Evolutionary conservation across 306 rosid genomes (phyloP).

Genomic region (Gleditsia sinensis): DNA sequence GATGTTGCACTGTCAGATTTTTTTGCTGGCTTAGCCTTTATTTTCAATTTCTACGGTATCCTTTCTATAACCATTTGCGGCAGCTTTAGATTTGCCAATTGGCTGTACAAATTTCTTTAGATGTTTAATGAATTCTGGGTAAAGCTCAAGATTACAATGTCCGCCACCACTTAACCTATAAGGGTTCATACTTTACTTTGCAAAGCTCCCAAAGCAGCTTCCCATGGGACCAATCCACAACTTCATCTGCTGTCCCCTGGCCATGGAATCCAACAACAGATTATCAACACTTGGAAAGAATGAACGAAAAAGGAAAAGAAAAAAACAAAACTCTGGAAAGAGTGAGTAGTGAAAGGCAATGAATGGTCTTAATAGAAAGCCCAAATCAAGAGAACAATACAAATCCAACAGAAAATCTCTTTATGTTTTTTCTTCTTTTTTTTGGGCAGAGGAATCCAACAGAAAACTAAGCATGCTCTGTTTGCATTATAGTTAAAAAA

Average conservation of each 20-base stretch:
- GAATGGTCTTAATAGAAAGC: constrained; percentile 2
- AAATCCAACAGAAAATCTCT: neutral
- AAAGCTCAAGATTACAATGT: constrained; percentile 90
- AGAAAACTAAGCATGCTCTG: neutral
- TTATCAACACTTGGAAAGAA: neutral
- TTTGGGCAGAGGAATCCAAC: too few species aligned
- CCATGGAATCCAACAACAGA: constrained; percentile 18
- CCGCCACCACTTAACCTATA: constrained; percentile 99
- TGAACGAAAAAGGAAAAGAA: neutral
- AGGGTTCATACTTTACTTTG: constrained; percentile 86
- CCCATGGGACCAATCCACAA: constrained; percentile 88
- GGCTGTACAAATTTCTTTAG: constrained; percentile 93
- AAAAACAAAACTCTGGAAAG: neutral
- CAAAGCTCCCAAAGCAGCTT: constrained; percentile 91
- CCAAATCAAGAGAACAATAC: neutral
- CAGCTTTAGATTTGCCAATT: constrained; percentile 71
- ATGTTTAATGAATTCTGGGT: constrained; percentile 90
- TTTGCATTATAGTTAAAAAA: neutral
- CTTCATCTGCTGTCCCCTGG: constrained; percentile 96
- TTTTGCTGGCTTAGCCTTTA: constrained; percentile 56
- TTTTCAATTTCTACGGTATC: constrained; percentile 50
- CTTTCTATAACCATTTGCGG: constrained; percentile 55
- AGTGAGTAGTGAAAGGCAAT: neutral
- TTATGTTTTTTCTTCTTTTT: too few species aligned
- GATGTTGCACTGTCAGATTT: constrained; percentile 62